Base-by-base conservation (phyloP, 1,284 basidiomycete genomes). In the Microbotryum scabiosae region DNA sequence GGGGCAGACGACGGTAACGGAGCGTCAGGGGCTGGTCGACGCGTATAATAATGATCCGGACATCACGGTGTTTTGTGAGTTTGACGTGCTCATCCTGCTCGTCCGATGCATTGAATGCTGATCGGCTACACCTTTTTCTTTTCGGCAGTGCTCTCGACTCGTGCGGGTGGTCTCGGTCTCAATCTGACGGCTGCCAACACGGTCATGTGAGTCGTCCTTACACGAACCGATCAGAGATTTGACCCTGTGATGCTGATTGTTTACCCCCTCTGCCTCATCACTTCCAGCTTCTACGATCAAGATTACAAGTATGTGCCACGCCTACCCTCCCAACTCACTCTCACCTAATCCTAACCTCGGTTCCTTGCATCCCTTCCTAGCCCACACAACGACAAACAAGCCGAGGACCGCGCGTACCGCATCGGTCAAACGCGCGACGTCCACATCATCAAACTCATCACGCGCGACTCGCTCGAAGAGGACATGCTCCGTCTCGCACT, bases 391-490 rank as follows among this genome's bases (percentile, higher is more conserved):
- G 94, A 97, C 77, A 84, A 87, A 64, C 94, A 98, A 77, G 96
- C 96, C 0, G 91, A 94, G 59, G 96, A 99, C 75, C 85, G 96
- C 44, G 92, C 92, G 30, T 98, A 97, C 74, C 87, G 96, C n/a
- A 97, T 99, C 69, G 94, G 91, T 20, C 92, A 96, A 75, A 90
- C 87, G 72, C 83, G 85, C 56, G 85, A 92, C 60, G 91, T 96
- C 5, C 72, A 68, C 5, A 74, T 98, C 5, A 84, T 97, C 73
- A 56, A 57, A 30, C 62, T 59, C 18, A 67, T 65, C 51, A 65
- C 63, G 32, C 30, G 46, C n/a, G 51, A 60, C 43, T 68, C 62
- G 16, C 56, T 66, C 54, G 66, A 78, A 77, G 93, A 97, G 75
- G 90, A 96, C 74, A 97, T 97, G 82, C 76, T 91, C 30, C 82